phyloP scores from a whole-genome alignment of 768 basidiomycete genomes.

The Hypsizygus marmoreus region DNA sequence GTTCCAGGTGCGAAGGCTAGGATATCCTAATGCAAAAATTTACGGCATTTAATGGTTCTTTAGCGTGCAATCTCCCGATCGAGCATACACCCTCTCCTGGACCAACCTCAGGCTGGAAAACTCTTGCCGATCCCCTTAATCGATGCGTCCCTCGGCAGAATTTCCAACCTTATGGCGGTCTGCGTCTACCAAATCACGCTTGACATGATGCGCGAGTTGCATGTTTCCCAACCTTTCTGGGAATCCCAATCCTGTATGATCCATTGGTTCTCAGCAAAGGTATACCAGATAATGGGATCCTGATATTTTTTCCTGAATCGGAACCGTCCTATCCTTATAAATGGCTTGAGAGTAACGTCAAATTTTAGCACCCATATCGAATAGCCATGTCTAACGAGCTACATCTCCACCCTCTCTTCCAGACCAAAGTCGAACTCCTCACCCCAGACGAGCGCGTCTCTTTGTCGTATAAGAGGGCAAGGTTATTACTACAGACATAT shows the following conservation, averaged over 20 bases:
- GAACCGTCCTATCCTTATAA: conserved; percentile 16
- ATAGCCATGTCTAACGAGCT: conserved; percentile 38
- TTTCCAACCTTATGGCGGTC: conserved; percentile 23
- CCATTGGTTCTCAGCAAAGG: conserved; percentile 18
- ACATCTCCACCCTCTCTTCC: conserved; percentile 49
- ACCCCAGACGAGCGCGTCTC: conserved; percentile 46
- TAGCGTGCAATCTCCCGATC: conserved; percentile 22
- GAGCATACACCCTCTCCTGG: conserved; percentile 10
- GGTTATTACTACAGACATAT: conserved; percentile 50
- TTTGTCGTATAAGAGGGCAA: conserved; percentile 52
- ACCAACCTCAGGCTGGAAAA: conserved; percentile 17
- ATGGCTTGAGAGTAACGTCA: conserved; percentile 8
- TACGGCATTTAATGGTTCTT: conserved; percentile 21
- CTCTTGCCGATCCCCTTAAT: conserved; percentile 25
- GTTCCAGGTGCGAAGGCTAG: conserved; percentile 13
- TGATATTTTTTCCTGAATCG: conserved; percentile 18
- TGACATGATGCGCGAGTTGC: conserved; percentile 21
- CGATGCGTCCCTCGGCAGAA: conserved; percentile 26
- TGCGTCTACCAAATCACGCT: conserved; percentile 15
- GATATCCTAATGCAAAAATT: conserved; percentile 13
- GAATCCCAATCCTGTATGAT: conserved; percentile 22
- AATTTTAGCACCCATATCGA: not conserved
- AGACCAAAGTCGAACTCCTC: conserved; percentile 42
- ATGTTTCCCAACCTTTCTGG: conserved; percentile 20
- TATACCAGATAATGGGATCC: conserved; percentile 17